A percentile compares a stretch with the other conserved stretches of the same genome.
phyloP scores from a whole-genome alignment of 2,329 filamentous ascomycete genomes.

The Phoma sp. region DNA sequence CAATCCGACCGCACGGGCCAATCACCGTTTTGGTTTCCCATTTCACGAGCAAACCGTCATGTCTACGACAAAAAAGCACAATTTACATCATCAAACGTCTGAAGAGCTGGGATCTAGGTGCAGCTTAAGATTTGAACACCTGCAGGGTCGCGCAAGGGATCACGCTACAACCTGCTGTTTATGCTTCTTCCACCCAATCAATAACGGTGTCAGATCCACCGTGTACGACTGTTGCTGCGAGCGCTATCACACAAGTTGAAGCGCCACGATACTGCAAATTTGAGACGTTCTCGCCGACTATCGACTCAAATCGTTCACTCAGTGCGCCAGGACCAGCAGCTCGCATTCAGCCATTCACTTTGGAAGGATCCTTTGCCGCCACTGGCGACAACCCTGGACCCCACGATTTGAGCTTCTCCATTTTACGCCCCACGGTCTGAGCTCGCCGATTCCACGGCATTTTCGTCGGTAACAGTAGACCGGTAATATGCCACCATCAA shows the following conservation, averaged over 20 bases:
- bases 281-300: constrained; percentile 13
- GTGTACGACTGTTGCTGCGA: constrained; percentile 13
- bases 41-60: not conserved
- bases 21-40: not conserved
- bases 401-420: constrained; percentile 10
- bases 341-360: constrained; percentile 13
- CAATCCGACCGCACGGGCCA: constrained; percentile 8
- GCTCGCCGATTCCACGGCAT: constrained; percentile 1
- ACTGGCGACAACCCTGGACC: constrained; percentile 14
- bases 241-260: not conserved
- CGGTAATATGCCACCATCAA: constrained; percentile 36
- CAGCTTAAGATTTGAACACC: not conserved
- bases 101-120: not conserved
- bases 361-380: not conserved
- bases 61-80: constrained; percentile 10
- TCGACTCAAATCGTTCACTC: not conserved
- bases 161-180: constrained; percentile 2
- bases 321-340: constrained; percentile 8
- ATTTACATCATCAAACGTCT: not conserved
- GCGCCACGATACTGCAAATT: constrained; percentile 21
- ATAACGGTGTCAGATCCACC: not conserved
- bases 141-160: constrained; percentile 11
- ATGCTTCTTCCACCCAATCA: constrained; percentile 4
- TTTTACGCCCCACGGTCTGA: not conserved
- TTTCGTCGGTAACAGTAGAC: constrained; percentile 4